Evolutionary conservation across 768 basidiomycete genomes (phyloP).

Genomic region (Leccinum subgranulosum): DNA sequence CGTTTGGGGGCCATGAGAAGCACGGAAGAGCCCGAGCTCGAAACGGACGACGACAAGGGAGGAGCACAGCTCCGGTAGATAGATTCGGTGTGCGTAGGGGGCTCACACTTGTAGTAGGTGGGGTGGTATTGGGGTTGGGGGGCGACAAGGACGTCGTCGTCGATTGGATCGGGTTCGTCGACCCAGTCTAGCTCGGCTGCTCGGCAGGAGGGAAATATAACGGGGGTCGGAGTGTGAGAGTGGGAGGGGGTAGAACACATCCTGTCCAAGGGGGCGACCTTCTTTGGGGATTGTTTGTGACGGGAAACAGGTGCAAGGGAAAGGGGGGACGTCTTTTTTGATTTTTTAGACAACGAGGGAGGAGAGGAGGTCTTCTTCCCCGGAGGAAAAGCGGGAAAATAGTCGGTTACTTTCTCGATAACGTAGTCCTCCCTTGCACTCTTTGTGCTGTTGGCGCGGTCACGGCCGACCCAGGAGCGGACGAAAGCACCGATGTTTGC

Average conservation of each 20-base stretch:
- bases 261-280: constrained; percentile 4
- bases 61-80: constrained; percentile 19
- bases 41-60: constrained; percentile 18
- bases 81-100: constrained; percentile 2
- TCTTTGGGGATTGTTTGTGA: constrained; percentile 13
- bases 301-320: constrained; percentile 14
- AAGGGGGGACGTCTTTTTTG: constrained; percentile 10
- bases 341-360: constrained; percentile 18
- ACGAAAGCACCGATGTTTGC: constrained; percentile 44
- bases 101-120: constrained; percentile 15
- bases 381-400: constrained; percentile 23
- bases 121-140: constrained; percentile 21
- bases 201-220: constrained; percentile 33
- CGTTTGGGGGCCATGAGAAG: constrained; percentile 31
- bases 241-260: constrained; percentile 20
- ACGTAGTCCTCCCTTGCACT: constrained; percentile 27
- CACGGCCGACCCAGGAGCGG: constrained; percentile 28
- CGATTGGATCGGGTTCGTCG: constrained; percentile 19
- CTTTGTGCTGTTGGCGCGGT: constrained; percentile 22
- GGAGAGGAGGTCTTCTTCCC: constrained; percentile 13
- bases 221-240: constrained; percentile 31
- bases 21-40: constrained; percentile 27
- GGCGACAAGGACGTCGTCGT: constrained; percentile 18
- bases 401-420: constrained; percentile 31
- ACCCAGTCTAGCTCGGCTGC: constrained; percentile 29